Evolutionary conservation across 108 stramenopile genomes (phyloP), one percentile per base, ranked within the genome.

Genomic region (Epithemia pelagica): DNA sequence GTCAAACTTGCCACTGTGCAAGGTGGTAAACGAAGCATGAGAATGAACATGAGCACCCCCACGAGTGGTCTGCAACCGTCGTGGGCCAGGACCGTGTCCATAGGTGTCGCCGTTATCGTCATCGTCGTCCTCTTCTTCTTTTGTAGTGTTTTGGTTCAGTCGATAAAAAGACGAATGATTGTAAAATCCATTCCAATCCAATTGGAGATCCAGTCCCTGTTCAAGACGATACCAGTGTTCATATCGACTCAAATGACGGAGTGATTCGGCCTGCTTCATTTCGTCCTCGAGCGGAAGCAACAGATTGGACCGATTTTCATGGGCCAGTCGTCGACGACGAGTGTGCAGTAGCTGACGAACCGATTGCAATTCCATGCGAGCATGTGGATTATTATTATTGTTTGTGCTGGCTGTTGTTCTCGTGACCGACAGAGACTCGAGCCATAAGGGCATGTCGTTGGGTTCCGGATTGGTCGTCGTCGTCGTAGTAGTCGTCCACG

Each of bases 231-330:
- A 63, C 1, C 29, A 26, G 37, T 67, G 73, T 60, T 83, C 82
- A 62, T 67, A 74, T 0, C 78, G 74, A 28, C 75, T 76, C 64
- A 78, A 71, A 62, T 83, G 82, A 30, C 82, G 82, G 21, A 19
- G 21, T 7, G 7, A 10, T 15, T 46, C 37, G 37, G 37, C 15
- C 15, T 46, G 10, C 5, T 10, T 46, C 37, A 46, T 5, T 15
- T 46, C 37, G 5, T 46, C 37, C 15, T 46, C 37, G 10, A 46
- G 15, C 15, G 5, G 37, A 46, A 46, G 15, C 5, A 46, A 15
- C 15, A 10, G 10, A 10, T 46, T 46, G 37, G 37, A 46, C 37
- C 37, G 37, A 46, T 46, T 46, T 46, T 46, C 37, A 10, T 46
- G 37, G 10, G 15, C 5, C 37, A 46, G 15, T 15, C 37, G 37